These are phyloP conservation scores for Penicillium crystallinum DNA, from an alignment of 495 filamentous ascomycete genomes.

Conservation along the genomic window DNA sequence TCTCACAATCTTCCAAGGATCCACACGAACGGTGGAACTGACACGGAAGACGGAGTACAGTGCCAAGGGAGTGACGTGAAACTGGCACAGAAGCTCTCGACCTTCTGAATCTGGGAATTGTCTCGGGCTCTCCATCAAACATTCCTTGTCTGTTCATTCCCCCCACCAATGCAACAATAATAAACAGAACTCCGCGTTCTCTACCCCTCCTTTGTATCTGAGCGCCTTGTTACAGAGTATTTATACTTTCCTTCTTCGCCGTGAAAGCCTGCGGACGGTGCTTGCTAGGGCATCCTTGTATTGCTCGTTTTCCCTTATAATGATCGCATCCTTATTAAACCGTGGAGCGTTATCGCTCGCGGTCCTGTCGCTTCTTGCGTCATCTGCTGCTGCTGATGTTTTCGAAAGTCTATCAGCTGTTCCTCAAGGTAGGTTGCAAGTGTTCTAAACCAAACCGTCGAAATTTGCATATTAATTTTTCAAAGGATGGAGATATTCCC, in stretches of 20 bases:
- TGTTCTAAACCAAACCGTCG: constrained; percentile 9
- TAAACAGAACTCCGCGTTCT: constrained; percentile 16
- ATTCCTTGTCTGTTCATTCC: constrained; percentile 17
- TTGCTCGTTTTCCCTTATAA: constrained; percentile 10
- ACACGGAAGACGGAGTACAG: too few species aligned
- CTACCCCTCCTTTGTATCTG: constrained; percentile 3
- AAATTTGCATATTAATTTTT: background rate
- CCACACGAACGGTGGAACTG: constrained; percentile 7
- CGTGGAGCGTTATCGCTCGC: constrained; percentile 37
- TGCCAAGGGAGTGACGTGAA: constrained; percentile 9
- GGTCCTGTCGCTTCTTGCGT: constrained; percentile 36
- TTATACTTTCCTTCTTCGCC: constrained; percentile 8
- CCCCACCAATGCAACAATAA: constrained; percentile 23
- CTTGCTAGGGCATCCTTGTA: background rate
- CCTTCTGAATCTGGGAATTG: background rate
- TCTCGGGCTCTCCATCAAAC: constrained; percentile 3
- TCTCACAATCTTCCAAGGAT: constrained; percentile 6
- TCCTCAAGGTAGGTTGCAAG: constrained; percentile 27
- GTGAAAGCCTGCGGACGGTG: background rate
- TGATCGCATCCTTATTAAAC: constrained; percentile 27
- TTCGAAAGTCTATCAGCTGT: constrained; percentile 35
- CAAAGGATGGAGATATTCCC: constrained; percentile 35
- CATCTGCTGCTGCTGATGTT: constrained; percentile 28
- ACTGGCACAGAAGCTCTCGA: background rate
- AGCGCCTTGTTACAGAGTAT: background rate